A percentile compares a stretch with the other conserved stretches of the same genome.
Evolutionary conservation across 1,139 yeast genomes (phyloP).

Genomic region (Geotrichum aggregatum): DNA sequence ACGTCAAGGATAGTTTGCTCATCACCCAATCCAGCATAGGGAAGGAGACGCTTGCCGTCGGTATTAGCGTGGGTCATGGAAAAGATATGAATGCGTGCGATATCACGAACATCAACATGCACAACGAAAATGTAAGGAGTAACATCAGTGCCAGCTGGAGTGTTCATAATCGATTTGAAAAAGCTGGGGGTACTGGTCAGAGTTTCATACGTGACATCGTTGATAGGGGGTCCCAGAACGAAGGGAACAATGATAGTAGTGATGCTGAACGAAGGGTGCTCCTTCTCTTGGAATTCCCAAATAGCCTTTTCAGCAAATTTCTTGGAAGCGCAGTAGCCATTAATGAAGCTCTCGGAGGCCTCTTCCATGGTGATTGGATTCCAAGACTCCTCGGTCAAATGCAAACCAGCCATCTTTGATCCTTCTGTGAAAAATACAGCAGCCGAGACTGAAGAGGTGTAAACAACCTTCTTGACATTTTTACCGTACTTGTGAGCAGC

Average conservation of each 20-base stretch:
- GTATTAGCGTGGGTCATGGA: constrained; percentile 27
- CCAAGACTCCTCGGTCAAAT: constrained; percentile 39
- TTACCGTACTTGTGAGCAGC: constrained; percentile 38
- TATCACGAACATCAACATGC: constrained; percentile 7
- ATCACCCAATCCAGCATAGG: constrained; percentile 36
- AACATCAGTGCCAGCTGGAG: background rate
- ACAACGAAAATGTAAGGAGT: background rate
- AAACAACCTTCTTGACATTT: constrained; percentile 39
- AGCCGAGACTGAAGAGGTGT: constrained; percentile 5
- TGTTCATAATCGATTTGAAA: background rate
- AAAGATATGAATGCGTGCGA: constrained; percentile 6
- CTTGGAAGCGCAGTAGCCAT: constrained; percentile 40
- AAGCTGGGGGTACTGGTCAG: background rate
- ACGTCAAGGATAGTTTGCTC: constrained; percentile 35
- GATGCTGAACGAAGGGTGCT: constrained; percentile 41
- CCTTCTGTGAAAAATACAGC: constrained; percentile 33
- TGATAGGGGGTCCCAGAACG: constrained; percentile 47
- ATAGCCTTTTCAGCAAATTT: constrained; percentile 44
- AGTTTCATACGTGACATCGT: constrained; percentile 25
- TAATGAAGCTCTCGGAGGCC: constrained; percentile 20
- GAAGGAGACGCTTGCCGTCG: constrained; percentile 41
- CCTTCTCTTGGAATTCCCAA: constrained; percentile 43
- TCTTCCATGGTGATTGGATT: constrained; percentile 41
- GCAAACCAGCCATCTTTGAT: background rate
- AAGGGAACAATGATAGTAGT: constrained; percentile 47